Evolutionary conservation across 78 protist species (phyloP), one percentile per base, ranked within the genome.

Genomic region (Corallochytrium limacisporum): DNA sequence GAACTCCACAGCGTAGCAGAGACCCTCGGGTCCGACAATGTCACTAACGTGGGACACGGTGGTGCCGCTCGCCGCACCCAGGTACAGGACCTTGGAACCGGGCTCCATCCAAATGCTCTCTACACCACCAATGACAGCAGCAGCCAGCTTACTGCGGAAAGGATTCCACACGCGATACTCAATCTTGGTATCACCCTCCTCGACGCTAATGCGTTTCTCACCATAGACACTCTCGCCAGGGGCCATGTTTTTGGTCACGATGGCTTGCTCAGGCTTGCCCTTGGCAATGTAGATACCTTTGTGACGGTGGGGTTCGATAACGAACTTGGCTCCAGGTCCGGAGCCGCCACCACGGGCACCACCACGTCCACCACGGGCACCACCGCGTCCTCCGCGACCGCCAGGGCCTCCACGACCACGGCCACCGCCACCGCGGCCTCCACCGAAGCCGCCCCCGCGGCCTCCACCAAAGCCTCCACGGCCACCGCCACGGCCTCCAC

Each of bases 81-180:
- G 79, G 73, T 98, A 98, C 10, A 98, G 86, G 13, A 98, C 91
- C 84, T 93, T 98, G 38, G 91, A 33, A 49, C 99, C 99, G 32
- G 99, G 99, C 39, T 39, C 29, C 44, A 98, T 92, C 62, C 62
- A 72, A 46, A 90, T 78, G 77, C 83, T 69, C 40, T 82, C 96
- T 16, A 98, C 84, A 65, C 99, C 99, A 39, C 91, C 87, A 8
- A 95, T 68, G 37, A 95, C 55, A 43, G 98, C 98, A 4, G 99
- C 95, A 51, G 93, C 99, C 24, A 98, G 60, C 92, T 98, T 98
- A n/a, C 98, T 91, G 36, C 99, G 78, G 97, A 90, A 96, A 20
- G 99, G 99, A 70, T 97, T 95, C 99, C 99, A 98, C 26, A 95
- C 89, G 46, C 99, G 88, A 91, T 98, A 98, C 85, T 98, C 99